Evolutionary conservation across 345 rosid genomes (phyloP), one percentile per base, ranked within the genome.

Genomic region (Kernera saxatilis): DNA sequence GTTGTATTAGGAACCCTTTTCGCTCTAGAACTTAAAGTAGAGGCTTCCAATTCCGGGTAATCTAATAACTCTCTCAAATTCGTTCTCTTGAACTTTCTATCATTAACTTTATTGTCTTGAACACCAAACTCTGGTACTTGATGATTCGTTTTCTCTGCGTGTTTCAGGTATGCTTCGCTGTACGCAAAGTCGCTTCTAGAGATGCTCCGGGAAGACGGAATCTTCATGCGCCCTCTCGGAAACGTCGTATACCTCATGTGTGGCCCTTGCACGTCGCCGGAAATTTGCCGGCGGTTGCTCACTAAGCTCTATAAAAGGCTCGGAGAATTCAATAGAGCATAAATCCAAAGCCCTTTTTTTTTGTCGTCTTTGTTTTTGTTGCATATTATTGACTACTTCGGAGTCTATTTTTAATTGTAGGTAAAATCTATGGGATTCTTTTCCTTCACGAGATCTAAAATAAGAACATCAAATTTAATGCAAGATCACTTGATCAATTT

Each of bases 241-340:
- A 88, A 88, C 77, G 95, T 91, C 17, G 79, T 94, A 12, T 94
- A 94, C 73, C 83, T 94, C 73, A 85, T 94, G 88, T 91, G 91
- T 58, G 91, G 95, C 0, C 97, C 99, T 57, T 89, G 91, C 67
- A 85, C 96, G 9, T 64, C 90, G 37, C 87, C 97, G 5, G 78
- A 82, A 37, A 71, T 69, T 64, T 94, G 97, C 86, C 50, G 52
- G n/a, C 78, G 39, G 52, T 82, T 84, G 6, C 92, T 94, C 23
- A 6, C 72, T 74, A 87, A 85, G 66, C 87, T 93, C 68, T 54
- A 81, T 62, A 67, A 22, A 53, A 77, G 87, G 62, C 92, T 94
- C 15, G 82, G 82, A 45, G 86, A 80, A 52, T 86, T 84, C 45
- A 55, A 50, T 66, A 50, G n/a, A 43, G 6, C 36, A 46, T 69